Evolutionary conservation across 2,329 filamentous ascomycete genomes (phyloP), one percentile per base, ranked within the genome.

Genomic region (Talaromyces pinophilus): DNA sequence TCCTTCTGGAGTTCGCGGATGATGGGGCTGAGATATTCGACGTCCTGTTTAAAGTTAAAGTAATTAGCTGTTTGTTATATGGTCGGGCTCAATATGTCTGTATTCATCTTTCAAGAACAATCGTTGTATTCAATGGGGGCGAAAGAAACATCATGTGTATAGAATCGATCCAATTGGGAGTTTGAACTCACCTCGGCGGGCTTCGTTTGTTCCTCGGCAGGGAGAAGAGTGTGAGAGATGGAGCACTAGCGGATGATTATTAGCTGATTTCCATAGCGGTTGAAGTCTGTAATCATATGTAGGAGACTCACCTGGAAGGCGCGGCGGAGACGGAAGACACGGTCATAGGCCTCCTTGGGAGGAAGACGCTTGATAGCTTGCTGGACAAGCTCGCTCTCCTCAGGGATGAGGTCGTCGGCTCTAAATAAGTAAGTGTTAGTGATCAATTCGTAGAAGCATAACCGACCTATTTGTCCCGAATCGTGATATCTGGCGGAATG

Each of bases 321-420:
- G 82, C 95, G 90, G 84, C 95, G 92, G 82, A 99, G 88, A 78
- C 95, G 93, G 90, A 93, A 99, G 80, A 98, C 88, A 80, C 95
- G 94, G 85, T 99, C 95, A 84, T 98, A 98, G 75, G 90, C 87
- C 79, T 95, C 92, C 85, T 96, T 92, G 75, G 92, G 87, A 67
- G 91, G 88, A 69, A 99, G 91, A 79, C 95, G 92, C 87, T 92
- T 91, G 77, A 99, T 87, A 70, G 95, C 95, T 74, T 90, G 87
- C 81, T 95, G 90, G 75, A 97, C 92, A 67, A 85, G 83, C 75
- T 95, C 91, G 85, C 87, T 90, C 84, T 99, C 95, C 83, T 99
- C 95, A 79, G 91, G 88, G 79, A 97, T 91, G 79, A 99, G 83
- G 80, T 99, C 95, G 82, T 99, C 95, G 86, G 90, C 89, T 82